Evolutionary conservation across 768 basidiomycete species (phyloP), one percentile per base, ranked within the genome.

Genomic region (Asterophora lycoperdoides): DNA sequence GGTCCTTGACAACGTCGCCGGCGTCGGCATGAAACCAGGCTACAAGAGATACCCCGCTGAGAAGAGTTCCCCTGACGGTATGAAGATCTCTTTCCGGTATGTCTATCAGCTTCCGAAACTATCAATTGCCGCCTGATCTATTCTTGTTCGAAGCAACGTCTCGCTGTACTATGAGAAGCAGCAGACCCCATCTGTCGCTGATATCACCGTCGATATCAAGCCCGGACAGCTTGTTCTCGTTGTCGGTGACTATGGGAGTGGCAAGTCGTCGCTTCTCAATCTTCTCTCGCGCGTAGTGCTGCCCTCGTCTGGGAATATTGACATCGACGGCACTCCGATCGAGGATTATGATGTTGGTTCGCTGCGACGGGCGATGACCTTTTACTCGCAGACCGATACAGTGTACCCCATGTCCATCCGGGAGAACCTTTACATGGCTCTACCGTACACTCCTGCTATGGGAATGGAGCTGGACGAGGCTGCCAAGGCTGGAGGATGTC

Each of bases 201-300:
- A 67, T 41, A 52, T 75, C 41, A 68, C 71, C 0, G 62, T 77
- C 44, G 61, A 55, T 13, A 66, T 79, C 42, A 51, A 66, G 7
- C 56, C 74, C 6, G 77, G 76, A 1, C 64, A 70, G 28, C 56
- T 77, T 6, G 66, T 75, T 18, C 68, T 77, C 18, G 58, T 79
- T 30, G 75, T 76, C 8, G 77, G 78, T 10, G 57, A 49, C 8
- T 75, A 74, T 51, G 75, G 74, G 8, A 69, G 70, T 54, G 76
- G 74, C 6, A 77, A 77, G 50, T 65, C 71, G 0, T 69, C 74
- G 8, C 58, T 75, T 9, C 58, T 76, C 20, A 74, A 75, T 43
- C 59, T 78, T 6, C 47, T 78, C 10, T 64, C 63, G 8, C 58
- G 74, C 9, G 39, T 70, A 3, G 61, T 63, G 18, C 63, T 66